Base-by-base conservation (phyloP, 768 basidiomycete species). In the Paxillus ammoniavirescens region DNA sequence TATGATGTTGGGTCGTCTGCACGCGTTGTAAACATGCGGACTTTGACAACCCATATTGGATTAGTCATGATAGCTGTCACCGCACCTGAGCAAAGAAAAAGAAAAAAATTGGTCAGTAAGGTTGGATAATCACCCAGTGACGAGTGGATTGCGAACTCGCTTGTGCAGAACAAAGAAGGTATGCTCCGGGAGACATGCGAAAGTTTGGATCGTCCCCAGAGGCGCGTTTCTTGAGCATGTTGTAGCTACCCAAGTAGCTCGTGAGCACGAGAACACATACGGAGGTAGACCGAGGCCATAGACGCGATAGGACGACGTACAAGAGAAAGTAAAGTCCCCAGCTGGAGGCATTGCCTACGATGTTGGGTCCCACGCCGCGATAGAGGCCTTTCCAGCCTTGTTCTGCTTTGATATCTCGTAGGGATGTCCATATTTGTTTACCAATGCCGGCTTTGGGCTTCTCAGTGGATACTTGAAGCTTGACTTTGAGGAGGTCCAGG, bases 281-380 rank as follows among this genome's bases (percentile, higher is more conserved):
- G 40, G 15, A 15, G 21, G 35, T 14, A 35, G 35, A 35, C 12
- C 35, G 23, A 35, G 21, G n/a, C 38, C 17, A 28, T 42, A 36
- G 60, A 42, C 15, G 42, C 63, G 42, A 26, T 30, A 40, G 47
- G 57, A 6, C 15, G 2, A 81, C 93, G 72, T 67, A 98, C 97
- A 97, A 96, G 57, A 96, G 81, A 73, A 99, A 99, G 72, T 99
- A 99, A 23, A 98, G 72, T 0, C 97, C 97, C 97, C 97, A 99
- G 62, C 93, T 95, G 8, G 88, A 86, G 17, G 95, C 93, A 59
- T 98, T 98, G 12, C 96, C 97, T 0, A 91, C 91, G 55, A 98
- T 80, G 70, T 98, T 99, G 2, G 94, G 84, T 0, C 83, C 81
- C 31, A 98, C 76, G 14, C 97, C 97, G 50, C 96, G 81, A 69